Conservation (phyloP, 345 rosid genomes). For the Eucalyptus guilfoylei region DNA sequence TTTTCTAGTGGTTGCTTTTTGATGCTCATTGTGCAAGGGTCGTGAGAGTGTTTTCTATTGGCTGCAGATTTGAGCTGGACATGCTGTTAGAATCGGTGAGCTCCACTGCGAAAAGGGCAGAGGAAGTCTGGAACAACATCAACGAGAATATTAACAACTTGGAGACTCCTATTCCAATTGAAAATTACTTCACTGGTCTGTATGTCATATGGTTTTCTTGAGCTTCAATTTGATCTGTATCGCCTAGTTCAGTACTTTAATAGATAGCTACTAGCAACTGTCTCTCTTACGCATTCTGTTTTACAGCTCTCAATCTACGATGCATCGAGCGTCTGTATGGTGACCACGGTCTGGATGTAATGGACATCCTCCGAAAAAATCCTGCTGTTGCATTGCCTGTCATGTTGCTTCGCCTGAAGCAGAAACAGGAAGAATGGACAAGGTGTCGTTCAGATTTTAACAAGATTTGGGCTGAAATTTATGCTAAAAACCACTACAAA, state of each 20-base stretch:
- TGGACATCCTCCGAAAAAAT: slow-evolving; percentile 84
- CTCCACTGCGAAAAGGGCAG: slow-evolving; percentile 70
- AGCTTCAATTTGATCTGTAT: not conserved
- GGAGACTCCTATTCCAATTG: slow-evolving; percentile 43
- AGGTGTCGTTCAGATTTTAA: slow-evolving; percentile 86
- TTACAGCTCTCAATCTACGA: slow-evolving; percentile 72
- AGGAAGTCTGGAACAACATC: slow-evolving; percentile 59
- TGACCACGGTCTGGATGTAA: slow-evolving; percentile 94
- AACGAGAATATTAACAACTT: slow-evolving; percentile 47
- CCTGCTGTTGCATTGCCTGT: slow-evolving; percentile 78
- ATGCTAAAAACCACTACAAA: slow-evolving; percentile 86
- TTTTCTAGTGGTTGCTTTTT: not conserved
- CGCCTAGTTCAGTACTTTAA: not conserved
- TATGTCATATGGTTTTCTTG: not conserved
- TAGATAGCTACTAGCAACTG: not conserved
- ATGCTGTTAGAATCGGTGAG: slow-evolving; percentile 94
- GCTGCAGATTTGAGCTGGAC: slow-evolving; percentile 89
- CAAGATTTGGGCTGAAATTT: slow-evolving; percentile 94
- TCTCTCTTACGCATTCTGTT: not conserved
- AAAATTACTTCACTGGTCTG: slow-evolving; percentile 76
- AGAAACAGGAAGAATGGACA: slow-evolving; percentile 97
- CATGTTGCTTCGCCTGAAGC: slow-evolving; percentile 78
- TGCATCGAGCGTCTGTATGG: slow-evolving; percentile 96
- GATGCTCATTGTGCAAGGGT: not conserved
- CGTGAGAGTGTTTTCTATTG: not conserved